Evolutionary conservation across 768 basidiomycete genomes (phyloP).

Genomic region (Ramaria rubella): DNA sequence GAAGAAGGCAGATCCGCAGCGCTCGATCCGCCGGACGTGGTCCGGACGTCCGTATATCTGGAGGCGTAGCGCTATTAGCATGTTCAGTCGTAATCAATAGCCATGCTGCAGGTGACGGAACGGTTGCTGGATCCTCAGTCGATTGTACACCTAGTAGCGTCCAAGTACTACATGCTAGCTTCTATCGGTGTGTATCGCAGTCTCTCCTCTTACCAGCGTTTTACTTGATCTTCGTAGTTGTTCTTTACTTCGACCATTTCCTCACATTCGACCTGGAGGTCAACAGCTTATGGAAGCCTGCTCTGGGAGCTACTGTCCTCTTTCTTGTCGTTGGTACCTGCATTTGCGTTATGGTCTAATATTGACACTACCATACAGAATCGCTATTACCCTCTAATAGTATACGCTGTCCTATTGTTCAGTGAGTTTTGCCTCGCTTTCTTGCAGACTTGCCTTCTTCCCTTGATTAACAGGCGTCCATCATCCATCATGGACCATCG

Average conservation of each 20-base stretch:
- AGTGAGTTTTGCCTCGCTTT: neutral
- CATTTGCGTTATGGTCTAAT: neutral
- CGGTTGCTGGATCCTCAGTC: neutral
- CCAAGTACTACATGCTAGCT: conserved; percentile 4
- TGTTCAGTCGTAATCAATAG: too few relatives aligned
- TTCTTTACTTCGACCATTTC: conserved; percentile 1
- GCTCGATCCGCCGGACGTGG: too few relatives aligned
- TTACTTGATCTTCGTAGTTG: neutral
- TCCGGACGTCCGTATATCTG: too few relatives aligned
- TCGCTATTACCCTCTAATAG: neutral
- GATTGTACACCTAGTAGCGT: neutral
- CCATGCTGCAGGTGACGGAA: neutral
- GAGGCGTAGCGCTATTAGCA: too few relatives aligned
- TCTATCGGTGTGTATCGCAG: conserved; percentile 1
- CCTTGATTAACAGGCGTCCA: neutral
- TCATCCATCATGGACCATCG: neutral
- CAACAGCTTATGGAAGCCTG: neutral
- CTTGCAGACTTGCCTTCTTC: neutral
- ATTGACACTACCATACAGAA: neutral
- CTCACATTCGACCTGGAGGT: conserved; percentile 2
- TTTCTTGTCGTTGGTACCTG: neutral
- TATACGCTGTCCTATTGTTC: neutral
- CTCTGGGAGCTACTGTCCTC: neutral
- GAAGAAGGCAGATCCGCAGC: too few relatives aligned
- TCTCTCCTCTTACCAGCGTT: neutral